Conservation (phyloP, 176 grass and related monocot genomes). For the Pharus latifolius region DNA sequence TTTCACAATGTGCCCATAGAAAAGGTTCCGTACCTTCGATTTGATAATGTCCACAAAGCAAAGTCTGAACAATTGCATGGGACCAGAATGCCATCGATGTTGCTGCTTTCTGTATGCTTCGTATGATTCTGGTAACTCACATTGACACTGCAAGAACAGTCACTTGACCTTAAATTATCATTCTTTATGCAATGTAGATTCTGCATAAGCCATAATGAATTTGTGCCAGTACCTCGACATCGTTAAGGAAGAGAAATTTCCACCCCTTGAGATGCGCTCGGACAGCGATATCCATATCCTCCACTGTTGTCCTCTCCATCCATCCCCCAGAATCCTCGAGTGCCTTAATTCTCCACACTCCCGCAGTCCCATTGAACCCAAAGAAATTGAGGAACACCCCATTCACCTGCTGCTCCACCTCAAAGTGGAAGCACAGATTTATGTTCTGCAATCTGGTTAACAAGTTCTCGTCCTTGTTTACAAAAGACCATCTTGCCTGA, state of each 20-base stretch:
- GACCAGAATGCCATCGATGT: conserved; percentile 83
- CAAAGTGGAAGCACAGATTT: conserved; percentile 92
- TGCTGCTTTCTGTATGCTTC: conserved; percentile 92
- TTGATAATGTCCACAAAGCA: conserved; percentile 67
- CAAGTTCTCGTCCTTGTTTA: conserved; percentile 90
- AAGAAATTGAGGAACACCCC: conserved; percentile 84
- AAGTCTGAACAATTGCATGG: conserved; percentile 81
- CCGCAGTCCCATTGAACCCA: conserved; percentile 82
- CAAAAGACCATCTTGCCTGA: conserved; percentile 83
- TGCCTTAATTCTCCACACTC: conserved; percentile 83
- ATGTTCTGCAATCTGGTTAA: conserved; percentile 78
- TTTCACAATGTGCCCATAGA: not conserved
- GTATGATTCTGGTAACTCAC: conserved; percentile 89
- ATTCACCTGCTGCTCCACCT: conserved; percentile 96
- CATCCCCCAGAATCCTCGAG: conserved; percentile 91
- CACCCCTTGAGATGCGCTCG: conserved; percentile 84
- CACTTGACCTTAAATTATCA: not conserved
- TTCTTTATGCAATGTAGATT: not conserved
- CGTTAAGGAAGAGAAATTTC: conserved; percentile 87
- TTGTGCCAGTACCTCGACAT: conserved; percentile 59
- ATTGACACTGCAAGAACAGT: conserved; percentile 51
- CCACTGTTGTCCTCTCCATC: conserved; percentile 85
- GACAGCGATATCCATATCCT: conserved; percentile 94
- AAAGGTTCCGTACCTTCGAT: conserved; percentile 48
- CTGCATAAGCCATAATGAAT: not conserved